Evolutionary conservation across 306 rosid genomes (phyloP), one percentile per base, ranked within the genome.

Genomic region (Styphnolobium japonicum): DNA sequence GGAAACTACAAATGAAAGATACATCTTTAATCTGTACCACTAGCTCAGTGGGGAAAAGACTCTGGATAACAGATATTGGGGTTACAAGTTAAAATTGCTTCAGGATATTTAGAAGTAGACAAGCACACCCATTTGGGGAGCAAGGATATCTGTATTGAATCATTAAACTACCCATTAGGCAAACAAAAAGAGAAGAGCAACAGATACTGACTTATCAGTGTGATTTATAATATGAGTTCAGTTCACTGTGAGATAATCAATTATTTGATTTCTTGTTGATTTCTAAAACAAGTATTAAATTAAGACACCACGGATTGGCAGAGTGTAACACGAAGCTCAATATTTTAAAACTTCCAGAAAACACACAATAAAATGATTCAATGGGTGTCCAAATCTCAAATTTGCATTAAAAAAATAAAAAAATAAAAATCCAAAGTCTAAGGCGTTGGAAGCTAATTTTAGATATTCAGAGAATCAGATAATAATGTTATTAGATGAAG

Each of bases 1-100:
- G 37, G 49, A 74, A 34, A 46, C 18, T 48, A 70, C 75, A 56
- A 71, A 71, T 48, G 65, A 40, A 64, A 52, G 37, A 72, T 25
- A 21, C 34, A 51, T 27, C 29, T 71, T 77, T 33, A 29, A 66
- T 69, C 58, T 43, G 18, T 29, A 8, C 27, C 76, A 42, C 40
- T 48, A 56, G 68, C 75, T 55, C 55, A 16, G 12, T 2, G 5
- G 70, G 11, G 6, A 62, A 39, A 23, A 7, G 12, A 36, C 16
- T 15, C 9, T 6, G 42, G 42, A 5, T 37, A 37, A 37, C 9
- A 37, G 42, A 37, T 37, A 37, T 37, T 4, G 9, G 42, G 31
- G 31, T 27, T 27, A 27, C 31, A 27, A 27, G 31, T 27, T 27
- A 27, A 1, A 27, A 27, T 3, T 27, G 31, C 31, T 3, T 27